Percentiles rank a stretch among this genome's conserved stretches.
These are phyloP conservation scores for Metschnikowia anglica DNA, from an alignment of 805 yeast species.

Conservation along the genomic window DNA sequence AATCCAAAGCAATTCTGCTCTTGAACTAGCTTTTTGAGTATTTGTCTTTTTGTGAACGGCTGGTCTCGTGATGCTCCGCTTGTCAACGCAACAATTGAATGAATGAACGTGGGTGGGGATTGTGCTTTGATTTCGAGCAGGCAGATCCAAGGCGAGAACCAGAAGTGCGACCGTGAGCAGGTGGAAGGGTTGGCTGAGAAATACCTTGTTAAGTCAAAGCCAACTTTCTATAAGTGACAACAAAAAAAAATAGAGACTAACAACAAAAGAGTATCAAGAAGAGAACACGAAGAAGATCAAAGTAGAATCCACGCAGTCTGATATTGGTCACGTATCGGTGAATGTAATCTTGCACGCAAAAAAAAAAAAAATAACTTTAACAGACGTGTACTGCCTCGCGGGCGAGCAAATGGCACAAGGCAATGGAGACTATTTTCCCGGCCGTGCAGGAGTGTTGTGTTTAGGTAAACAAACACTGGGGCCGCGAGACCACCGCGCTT, in stretches of 20 bases:
- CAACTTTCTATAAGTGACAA: neutral
- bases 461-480: constrained; percentile 8
- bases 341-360: neutral
- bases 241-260: neutral
- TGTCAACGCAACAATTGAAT: constrained; percentile 3
- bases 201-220: too few species aligned
- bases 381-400: constrained; percentile 11
- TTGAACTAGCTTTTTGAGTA: neutral
- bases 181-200: neutral
- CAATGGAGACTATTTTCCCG: neutral
- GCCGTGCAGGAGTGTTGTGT: constrained; percentile 1
- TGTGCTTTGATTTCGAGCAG: constrained; percentile 8
- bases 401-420: constrained; percentile 1
- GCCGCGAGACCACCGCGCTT: constrained; percentile 5
- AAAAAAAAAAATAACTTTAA: constrained; percentile 1
- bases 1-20: neutral
- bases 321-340: neutral
- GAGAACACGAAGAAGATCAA: too few species aligned
- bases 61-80: neutral
- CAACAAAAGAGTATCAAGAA: neutral
- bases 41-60: neutral
- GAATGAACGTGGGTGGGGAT: constrained; percentile 7
- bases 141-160: constrained; percentile 5
- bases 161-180: constrained; percentile 4
- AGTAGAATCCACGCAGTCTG: neutral